phyloP scores from a whole-genome alignment of 2,329 filamentous ascomycete species.

The Alternaria infectoria region DNA sequence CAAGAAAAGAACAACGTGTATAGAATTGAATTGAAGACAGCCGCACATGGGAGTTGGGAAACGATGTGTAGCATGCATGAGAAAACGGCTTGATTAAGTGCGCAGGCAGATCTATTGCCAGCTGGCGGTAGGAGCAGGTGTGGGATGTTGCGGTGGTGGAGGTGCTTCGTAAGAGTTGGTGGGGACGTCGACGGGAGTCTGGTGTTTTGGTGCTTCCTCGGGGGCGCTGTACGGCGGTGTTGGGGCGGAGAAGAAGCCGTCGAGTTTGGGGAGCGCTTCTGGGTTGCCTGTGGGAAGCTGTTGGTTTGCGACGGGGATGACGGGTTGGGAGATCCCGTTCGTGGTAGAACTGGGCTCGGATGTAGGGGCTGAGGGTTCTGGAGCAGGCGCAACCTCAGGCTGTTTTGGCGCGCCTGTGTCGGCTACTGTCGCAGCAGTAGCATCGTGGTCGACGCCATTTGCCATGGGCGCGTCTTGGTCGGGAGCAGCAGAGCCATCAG shows the following conservation, averaged over 20 bases:
- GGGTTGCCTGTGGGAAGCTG: constrained; percentile 4
- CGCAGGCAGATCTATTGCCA: constrained; percentile 24
- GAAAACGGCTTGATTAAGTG: background rate
- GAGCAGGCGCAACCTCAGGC: background rate
- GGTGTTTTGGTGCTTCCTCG: constrained; percentile 17
- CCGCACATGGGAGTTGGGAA: background rate
- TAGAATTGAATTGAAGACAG: background rate
- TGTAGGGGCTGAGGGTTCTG: constrained; percentile 1
- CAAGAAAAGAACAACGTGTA: background rate
- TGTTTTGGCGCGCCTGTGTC: constrained; percentile 6
- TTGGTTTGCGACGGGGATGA: constrained; percentile 1
- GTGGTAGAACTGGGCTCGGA: background rate
- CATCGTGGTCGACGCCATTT: constrained; percentile 1
- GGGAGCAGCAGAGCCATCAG: constrained; percentile 1
- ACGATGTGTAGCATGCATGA: background rate
- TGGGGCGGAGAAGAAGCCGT: constrained; percentile 26
- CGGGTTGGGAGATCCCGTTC: constrained; percentile 13
- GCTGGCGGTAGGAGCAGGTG: background rate
- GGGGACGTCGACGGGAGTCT: background rate
- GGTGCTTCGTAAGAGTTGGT: background rate
- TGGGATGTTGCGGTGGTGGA: background rate
- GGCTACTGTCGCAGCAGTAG: background rate
- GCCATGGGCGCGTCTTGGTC: background rate
- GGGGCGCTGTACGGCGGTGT: constrained; percentile 30
- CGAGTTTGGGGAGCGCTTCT: constrained; percentile 13